Conservation (phyloP, 2,329 filamentous ascomycete species). For the Trichoderma atroviride region DNA sequence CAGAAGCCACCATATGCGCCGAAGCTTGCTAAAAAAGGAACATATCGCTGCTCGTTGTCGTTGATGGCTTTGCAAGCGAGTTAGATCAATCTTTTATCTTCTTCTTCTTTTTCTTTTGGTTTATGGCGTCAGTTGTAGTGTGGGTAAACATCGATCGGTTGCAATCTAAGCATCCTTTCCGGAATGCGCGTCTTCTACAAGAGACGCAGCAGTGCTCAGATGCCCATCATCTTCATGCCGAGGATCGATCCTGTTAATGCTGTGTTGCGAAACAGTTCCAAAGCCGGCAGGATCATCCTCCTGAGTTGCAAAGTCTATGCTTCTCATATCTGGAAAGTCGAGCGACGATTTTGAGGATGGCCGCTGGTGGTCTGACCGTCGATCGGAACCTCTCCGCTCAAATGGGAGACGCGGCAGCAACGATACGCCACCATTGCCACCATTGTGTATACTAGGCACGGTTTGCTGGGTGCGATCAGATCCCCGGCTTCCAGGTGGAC, state of each 20-base stretch:
- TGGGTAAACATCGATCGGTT: background rate
- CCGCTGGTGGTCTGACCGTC: constrained; percentile 57
- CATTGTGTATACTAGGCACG: constrained; percentile 5
- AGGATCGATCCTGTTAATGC: constrained; percentile 58
- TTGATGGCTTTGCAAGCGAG: background rate
- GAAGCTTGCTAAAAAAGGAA: background rate
- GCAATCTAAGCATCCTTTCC: background rate
- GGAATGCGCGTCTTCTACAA: constrained; percentile 48
- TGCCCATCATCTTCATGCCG: constrained; percentile 48
- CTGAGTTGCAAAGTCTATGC: constrained; percentile 43
- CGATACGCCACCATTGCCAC: constrained; percentile 26
- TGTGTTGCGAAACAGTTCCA: constrained; percentile 61
- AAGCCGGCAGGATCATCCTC: constrained; percentile 57
- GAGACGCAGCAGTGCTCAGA: constrained; percentile 58
- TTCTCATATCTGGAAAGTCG: constrained; percentile 50
- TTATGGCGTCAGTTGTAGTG: background rate
- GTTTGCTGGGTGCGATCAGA: constrained; percentile 20
- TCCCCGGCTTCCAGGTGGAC: constrained; percentile 29
- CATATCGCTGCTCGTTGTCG: background rate
- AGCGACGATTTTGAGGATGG: constrained; percentile 55
- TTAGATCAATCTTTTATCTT: background rate
- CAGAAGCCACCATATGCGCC: constrained; percentile 17
- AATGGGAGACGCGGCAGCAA: constrained; percentile 53
- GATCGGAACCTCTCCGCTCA: constrained; percentile 57
- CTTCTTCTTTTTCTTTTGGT: background rate